Evolutionary conservation across 2,329 filamentous ascomycete species (phyloP).

Genomic region (Fonsecaea multimorphosa): DNA sequence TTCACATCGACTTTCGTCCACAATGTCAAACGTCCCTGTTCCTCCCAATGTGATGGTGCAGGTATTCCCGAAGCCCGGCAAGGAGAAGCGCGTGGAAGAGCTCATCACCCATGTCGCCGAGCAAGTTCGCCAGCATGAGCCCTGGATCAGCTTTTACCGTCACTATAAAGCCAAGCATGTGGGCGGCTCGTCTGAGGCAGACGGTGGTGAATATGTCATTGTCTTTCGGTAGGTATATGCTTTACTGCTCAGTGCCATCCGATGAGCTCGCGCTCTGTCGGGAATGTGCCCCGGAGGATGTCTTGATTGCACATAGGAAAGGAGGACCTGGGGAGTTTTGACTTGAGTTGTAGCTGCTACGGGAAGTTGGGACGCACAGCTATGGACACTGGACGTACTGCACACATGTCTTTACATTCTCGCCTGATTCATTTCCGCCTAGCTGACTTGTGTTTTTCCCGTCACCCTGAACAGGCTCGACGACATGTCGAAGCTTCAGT

Average conservation of each 20-base stretch:
- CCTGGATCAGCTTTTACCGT: slow-evolving; percentile 21
- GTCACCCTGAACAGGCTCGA: slow-evolving; percentile 17
- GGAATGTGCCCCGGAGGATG: not conserved
- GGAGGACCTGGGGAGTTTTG: too few species aligned
- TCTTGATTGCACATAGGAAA: not conserved
- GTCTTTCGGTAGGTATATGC: slow-evolving; percentile 18
- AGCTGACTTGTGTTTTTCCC: not conserved
- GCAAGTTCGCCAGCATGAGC: slow-evolving; percentile 21
- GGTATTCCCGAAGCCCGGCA: slow-evolving; percentile 15
- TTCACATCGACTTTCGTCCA: not conserved
- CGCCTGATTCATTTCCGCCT: not conserved
- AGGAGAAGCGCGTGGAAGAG: slow-evolving; percentile 22
- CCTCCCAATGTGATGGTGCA: slow-evolving; percentile 19
- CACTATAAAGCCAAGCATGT: slow-evolving; percentile 5
- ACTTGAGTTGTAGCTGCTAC: too few species aligned
- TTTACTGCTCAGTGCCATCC: not conserved
- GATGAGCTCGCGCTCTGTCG: not conserved
- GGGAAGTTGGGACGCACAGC: not conserved
- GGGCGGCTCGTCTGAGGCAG: slow-evolving; percentile 1
- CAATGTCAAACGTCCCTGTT: not conserved
- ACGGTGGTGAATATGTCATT: slow-evolving; percentile 14
- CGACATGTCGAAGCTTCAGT: slow-evolving; percentile 13
- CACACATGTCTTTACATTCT: not conserved
- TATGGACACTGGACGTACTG: too few species aligned
- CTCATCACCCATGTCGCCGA: slow-evolving; percentile 8